Percentiles rank a stretch among this genome's conserved stretches.
phyloP scores from a whole-genome alignment of 1,284 basidiomycete species.

The Ceratobasidium sp. region DNA sequence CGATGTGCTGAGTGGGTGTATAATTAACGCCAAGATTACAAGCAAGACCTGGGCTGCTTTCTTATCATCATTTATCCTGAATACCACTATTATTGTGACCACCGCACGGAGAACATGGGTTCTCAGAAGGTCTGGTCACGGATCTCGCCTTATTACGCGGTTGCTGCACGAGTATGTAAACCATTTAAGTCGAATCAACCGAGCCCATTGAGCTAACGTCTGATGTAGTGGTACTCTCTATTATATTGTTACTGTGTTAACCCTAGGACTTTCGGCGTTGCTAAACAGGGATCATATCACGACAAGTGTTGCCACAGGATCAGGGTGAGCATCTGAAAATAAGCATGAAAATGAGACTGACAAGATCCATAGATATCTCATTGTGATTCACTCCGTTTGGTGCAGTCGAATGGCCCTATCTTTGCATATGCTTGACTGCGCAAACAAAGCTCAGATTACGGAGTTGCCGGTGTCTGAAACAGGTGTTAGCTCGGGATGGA shows the following conservation, averaged over 20 bases:
- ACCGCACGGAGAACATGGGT: constrained; percentile 11
- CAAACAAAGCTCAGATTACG: background rate
- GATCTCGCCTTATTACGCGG: constrained; percentile 3
- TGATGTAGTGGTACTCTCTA: constrained; percentile 1
- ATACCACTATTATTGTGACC: constrained; percentile 7
- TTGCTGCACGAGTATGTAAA: constrained; percentile 26
- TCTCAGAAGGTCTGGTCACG: background rate
- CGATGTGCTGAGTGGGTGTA: constrained; percentile 14
- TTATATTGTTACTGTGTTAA: background rate
- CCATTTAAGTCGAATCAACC: background rate
- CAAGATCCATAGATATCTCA: background rate
- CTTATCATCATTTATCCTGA: constrained; percentile 2
- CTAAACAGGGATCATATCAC: background rate
- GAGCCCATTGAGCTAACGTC: background rate
- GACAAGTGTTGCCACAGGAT: background rate
- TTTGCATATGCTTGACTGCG: background rate
- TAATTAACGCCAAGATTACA: background rate
- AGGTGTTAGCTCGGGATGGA: background rate
- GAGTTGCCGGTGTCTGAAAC: background rate
- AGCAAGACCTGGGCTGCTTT: background rate
- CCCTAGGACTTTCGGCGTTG: background rate
- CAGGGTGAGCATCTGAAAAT: background rate
- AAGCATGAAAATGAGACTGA: background rate
- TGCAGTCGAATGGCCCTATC: background rate
- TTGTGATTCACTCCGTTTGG: background rate